These are phyloP conservation scores for Monascus ruber DNA, from an alignment of 2,329 filamentous ascomycete genomes.

Conservation along the genomic window DNA sequence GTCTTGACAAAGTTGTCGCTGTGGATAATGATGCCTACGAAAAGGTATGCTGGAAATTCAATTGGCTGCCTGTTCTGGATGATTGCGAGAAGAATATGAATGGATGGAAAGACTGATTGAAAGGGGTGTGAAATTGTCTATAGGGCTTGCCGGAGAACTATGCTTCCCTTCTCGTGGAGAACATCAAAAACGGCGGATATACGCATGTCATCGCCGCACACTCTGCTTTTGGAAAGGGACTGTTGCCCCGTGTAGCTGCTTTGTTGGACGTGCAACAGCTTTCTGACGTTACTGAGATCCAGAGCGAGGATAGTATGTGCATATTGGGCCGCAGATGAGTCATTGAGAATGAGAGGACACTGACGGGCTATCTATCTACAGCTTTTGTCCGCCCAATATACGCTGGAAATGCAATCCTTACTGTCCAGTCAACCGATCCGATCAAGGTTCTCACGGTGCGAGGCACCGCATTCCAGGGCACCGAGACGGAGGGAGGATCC, in stretches of 20 bases:
- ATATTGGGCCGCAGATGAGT: constrained; percentile 7
- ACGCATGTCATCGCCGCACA: constrained; percentile 85
- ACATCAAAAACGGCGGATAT: constrained; percentile 90
- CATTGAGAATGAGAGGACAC: not conserved
- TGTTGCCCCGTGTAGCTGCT: constrained; percentile 83
- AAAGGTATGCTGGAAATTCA: constrained; percentile 47
- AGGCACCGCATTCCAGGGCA: constrained; percentile 78
- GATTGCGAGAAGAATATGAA: too few species aligned
- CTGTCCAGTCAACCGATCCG: constrained; percentile 76
- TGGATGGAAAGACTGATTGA: not conserved
- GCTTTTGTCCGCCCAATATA: constrained; percentile 94
- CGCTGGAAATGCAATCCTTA: constrained; percentile 92
- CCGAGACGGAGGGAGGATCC: constrained; percentile 58
- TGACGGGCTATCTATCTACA: constrained; percentile 16
- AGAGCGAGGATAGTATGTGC: constrained; percentile 67
- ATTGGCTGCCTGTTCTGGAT: too few species aligned
- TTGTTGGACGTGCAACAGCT: constrained; percentile 87
- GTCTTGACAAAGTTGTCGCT: constrained; percentile 80
- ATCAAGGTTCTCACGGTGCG: constrained; percentile 88
- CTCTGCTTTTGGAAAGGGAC: constrained; percentile 91
- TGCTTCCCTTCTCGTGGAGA: constrained; percentile 85
- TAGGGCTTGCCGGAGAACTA: constrained; percentile 87
- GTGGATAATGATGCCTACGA: constrained; percentile 87
- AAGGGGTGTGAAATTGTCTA: constrained; percentile 6
- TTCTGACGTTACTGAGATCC: constrained; percentile 77